A percentile compares a stretch with the other conserved stretches of the same genome.
Conservation (phyloP, 1,284 basidiomycete species). For the Microbotryomycetes sp. region DNA sequence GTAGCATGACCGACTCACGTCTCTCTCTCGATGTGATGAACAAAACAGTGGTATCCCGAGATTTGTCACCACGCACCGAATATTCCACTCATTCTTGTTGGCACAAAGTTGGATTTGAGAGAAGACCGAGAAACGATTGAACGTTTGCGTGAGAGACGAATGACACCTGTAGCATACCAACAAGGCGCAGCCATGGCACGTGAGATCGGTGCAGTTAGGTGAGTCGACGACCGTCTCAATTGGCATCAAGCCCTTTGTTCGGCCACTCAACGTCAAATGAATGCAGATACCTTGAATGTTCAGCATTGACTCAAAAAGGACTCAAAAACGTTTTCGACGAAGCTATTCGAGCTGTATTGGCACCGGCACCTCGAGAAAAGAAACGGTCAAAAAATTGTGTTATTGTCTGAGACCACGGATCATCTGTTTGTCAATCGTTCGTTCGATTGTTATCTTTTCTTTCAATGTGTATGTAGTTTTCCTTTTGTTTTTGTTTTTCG, state of each 20-base stretch:
- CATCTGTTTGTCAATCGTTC: neutral
- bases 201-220: constrained; percentile 79
- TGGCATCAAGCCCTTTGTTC: neutral
- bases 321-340: constrained; percentile 96
- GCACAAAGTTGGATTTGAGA: constrained; percentile 95
- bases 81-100: constrained; percentile 86
- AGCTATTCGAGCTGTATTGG: constrained; percentile 63
- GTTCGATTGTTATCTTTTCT: neutral
- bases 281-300: constrained; percentile 87
- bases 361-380: constrained; percentile 42
- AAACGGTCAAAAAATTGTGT: constrained; percentile 45
- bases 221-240: constrained; percentile 2
- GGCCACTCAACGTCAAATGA: neutral
- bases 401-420: constrained; percentile 36
- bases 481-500: constrained; percentile 1
- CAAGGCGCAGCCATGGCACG: constrained; percentile 86
- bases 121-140: constrained; percentile 88
- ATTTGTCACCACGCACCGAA: constrained; percentile 94
- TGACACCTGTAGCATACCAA: constrained; percentile 85
- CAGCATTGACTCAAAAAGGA: constrained; percentile 94
- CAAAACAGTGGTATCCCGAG: constrained; percentile 84
- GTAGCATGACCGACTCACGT: too few relatives aligned
- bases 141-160: constrained; percentile 87
- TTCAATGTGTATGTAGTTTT: neutral
- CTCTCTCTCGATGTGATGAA: neutral